Base-by-base conservation (phyloP, 2,329 filamentous ascomycete genomes). In the Aotearoamyces nothofagi region DNA sequence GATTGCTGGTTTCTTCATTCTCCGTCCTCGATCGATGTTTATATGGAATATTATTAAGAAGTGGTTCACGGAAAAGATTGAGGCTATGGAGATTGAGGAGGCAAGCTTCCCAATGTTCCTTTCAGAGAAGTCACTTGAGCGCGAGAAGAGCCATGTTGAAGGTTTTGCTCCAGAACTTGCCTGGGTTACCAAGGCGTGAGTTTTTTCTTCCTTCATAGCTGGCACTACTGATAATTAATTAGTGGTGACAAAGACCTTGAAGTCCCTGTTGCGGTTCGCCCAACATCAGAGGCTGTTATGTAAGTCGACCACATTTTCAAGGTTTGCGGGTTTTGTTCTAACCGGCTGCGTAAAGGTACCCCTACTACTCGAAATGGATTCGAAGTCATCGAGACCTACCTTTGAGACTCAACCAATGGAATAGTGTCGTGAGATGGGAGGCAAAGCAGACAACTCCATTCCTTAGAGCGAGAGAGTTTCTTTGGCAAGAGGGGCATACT, bases 91-190 rank as follows among this genome's bases (percentile, higher is more conserved):
- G 32, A 87, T 96, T 32, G 81, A 90, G 16, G 92, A 98, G 62
- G 80, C 82, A 51, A 93, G 83, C 54, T 98, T 98, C 56, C 90
- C 90, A 35, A 78, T 98, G 54, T 98, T 94, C 58, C 71, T 98
- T 40, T 92, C 83, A 11, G 66, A 81, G 49, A 92, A 92, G 57
- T 92, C 92, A 22, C 60, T 98, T 12, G 48, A 52, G 36, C 50
- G 50, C 36, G 77, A 94, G 57, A 94, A 94, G 67, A 81, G 90
- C 47, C 90, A 98, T 54, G 80, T 98, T 37, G 87, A 98, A 56
- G 90, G 90, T n/a, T 98, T 98, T 53, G 90, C 90, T 29, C 86
- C 90, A 17, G 81, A 90, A 55, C 68, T 90, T 41, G 81, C 81
- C 32, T 90, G 81, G 81, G 81, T 90, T 15, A 90, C 81, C 29